These are phyloP conservation scores for Waltergamsia citrina DNA, from an alignment of 2,329 filamentous ascomycete species.

Conservation along the genomic window DNA sequence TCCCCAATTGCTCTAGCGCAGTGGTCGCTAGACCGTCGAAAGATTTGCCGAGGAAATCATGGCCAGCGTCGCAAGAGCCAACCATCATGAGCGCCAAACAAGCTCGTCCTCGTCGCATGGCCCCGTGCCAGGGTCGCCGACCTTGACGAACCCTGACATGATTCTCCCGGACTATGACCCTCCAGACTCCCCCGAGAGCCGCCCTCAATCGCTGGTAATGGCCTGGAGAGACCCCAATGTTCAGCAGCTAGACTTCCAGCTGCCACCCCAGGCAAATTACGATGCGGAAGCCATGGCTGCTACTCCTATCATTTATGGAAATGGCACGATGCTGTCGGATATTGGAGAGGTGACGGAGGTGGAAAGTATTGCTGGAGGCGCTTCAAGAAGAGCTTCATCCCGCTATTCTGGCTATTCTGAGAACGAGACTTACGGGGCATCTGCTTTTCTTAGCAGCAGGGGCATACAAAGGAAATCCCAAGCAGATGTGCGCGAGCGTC, in stretches of 20 bases:
- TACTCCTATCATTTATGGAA: slow-evolving; percentile 60
- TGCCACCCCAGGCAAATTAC: slow-evolving; percentile 26
- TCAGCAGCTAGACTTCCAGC: slow-evolving; percentile 27
- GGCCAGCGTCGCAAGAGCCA: not conserved
- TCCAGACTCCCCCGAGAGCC: slow-evolving; percentile 41
- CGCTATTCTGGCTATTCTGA: slow-evolving; percentile 21
- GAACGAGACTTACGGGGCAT: slow-evolving; percentile 12
- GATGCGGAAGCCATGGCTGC: slow-evolving; percentile 35
- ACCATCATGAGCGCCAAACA: slow-evolving; percentile 2
- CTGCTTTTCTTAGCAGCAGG: slow-evolving; percentile 26
- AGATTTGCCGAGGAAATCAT: not conserved
- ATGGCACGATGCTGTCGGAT: slow-evolving; percentile 60
- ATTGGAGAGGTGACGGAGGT: slow-evolving; percentile 49
- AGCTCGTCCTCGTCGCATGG: slow-evolving; percentile 1
- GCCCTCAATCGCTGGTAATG: slow-evolving; percentile 39
- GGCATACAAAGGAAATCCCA: slow-evolving; percentile 23
- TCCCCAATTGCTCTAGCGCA: not conserved
- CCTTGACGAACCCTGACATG: slow-evolving; percentile 89
- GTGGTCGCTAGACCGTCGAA: not conserved
- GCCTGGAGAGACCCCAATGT: slow-evolving; percentile 41
- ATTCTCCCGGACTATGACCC: slow-evolving; percentile 71
- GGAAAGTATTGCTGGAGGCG: slow-evolving; percentile 35
- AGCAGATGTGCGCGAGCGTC: slow-evolving; percentile 25
- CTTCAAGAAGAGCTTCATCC: slow-evolving; percentile 26
- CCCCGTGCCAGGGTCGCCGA: slow-evolving; percentile 62